Percentiles rank a stretch among this genome's conserved stretches.
phyloP scores from a whole-genome alignment of 345 rosid species.

The Zanthoxylum bungeanum region DNA sequence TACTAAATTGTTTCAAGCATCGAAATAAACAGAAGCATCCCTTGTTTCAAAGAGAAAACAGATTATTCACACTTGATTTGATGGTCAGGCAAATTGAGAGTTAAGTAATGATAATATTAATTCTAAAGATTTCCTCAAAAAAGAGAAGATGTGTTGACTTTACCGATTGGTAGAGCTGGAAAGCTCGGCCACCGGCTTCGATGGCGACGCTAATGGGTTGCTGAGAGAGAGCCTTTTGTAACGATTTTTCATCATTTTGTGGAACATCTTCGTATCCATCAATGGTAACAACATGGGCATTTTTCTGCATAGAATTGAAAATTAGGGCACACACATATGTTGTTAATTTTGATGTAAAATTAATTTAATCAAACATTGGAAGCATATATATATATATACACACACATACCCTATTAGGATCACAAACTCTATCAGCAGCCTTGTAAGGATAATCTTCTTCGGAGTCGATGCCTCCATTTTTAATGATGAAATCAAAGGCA shows the following conservation, averaged over 20 bases:
- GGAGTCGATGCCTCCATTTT: conserved; percentile 66
- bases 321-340: background rate
- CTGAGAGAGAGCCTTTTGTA: conserved; percentile 65
- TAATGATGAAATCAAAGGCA: conserved; percentile 54
- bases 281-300: conserved; percentile 64
- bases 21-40: too few species aligned
- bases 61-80: too few species aligned
- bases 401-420: conserved; percentile 41
- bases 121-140: too few species aligned
- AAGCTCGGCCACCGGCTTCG: conserved; percentile 64
- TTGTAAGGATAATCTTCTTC: conserved; percentile 67
- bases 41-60: too few species aligned
- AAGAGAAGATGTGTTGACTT: too few species aligned
- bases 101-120: too few species aligned
- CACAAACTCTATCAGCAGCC: conserved; percentile 46
- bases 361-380: background rate
- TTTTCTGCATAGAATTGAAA: conserved; percentile 48
- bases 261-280: conserved; percentile 74
- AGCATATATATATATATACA: background rate
- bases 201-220: conserved; percentile 80
- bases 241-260: conserved; percentile 51
- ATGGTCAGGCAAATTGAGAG: too few species aligned
- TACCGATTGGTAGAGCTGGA: conserved; percentile 63
- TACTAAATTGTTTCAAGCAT: too few species aligned
- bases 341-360: too few species aligned